phyloP scores from a whole-genome alignment of 768 basidiomycete species.

The Auricularia sp. region DNA sequence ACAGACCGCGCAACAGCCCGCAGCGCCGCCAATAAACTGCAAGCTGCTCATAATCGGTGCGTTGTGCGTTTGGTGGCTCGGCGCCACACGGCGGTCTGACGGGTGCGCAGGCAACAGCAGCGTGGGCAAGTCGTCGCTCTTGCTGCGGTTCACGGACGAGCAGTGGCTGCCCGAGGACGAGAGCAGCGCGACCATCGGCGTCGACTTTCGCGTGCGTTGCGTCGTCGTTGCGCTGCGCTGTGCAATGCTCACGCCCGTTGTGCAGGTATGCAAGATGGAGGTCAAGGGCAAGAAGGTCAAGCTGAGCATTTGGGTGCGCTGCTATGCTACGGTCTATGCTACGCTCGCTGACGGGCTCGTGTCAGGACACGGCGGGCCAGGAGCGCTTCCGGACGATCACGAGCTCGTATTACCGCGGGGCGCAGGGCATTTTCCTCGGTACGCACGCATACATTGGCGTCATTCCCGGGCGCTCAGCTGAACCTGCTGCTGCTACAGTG shows the following conservation, averaged over 20 bases:
- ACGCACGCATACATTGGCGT: neutral
- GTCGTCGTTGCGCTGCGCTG: neutral
- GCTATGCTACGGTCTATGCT: neutral
- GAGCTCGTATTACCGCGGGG: slow-evolving; percentile 79
- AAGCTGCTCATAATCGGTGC: slow-evolving; percentile 63
- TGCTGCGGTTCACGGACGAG: slow-evolving; percentile 93
- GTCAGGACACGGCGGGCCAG: slow-evolving; percentile 91
- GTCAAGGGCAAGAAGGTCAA: slow-evolving; percentile 78
- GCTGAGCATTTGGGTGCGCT: slow-evolving; percentile 87
- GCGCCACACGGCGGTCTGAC: neutral
- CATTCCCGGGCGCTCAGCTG: neutral
- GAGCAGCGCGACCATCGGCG: slow-evolving; percentile 74
- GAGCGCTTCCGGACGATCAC: slow-evolving; percentile 96
- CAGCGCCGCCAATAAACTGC: slow-evolving; percentile 47
- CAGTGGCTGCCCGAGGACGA: slow-evolving; percentile 91
- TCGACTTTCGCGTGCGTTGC: slow-evolving; percentile 59
- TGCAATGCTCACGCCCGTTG: slow-evolving; percentile 1
- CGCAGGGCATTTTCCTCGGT: slow-evolving; percentile 37
- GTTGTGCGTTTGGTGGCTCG: neutral
- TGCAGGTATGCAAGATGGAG: slow-evolving; percentile 80
- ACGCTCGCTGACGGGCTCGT: neutral
- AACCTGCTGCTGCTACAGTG: slow-evolving; percentile 35
- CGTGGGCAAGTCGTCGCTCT: slow-evolving; percentile 85
- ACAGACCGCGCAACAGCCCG: neutral
- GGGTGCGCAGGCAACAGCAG: slow-evolving; percentile 54